Evolutionary conservation across 257 asterid species (phyloP), one percentile per base, ranked within the genome.

Genomic region (Marsdenia floribunda): DNA sequence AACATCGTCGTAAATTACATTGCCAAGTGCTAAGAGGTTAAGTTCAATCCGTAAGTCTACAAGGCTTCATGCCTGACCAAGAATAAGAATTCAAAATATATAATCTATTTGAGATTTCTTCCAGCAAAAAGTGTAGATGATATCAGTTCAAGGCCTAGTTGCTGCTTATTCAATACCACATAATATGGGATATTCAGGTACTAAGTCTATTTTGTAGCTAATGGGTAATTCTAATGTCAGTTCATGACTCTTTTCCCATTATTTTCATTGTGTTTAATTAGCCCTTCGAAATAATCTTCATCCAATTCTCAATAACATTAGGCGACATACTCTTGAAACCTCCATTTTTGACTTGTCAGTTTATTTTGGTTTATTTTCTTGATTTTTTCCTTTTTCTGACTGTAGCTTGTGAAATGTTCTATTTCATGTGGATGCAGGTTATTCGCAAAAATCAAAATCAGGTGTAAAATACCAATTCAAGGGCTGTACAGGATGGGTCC

Each of bases 141-240:
- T 49, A 35, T 44, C 38, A 40, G 24, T 42, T 29, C 75, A 59
- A 54, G 14, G 33, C 58, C n/a, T 35, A 22, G 71, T 29, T 19
- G 29, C 71, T 44, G 76, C 65, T 65, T 26, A 12, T 37, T 65
- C 10, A 47, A 65, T 37, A 65, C 66, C 16, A 12, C 70, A 61
- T 64, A 40, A 33, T 37, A 3, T 29, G 67, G 53, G 67, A 59
- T 35, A 55, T 76, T 71, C 76, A 77, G 80, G 80, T 77, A 66
- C 60, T 22, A 29, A 49, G 55, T 77, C 24, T 38, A 50, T 77
- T 24, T 73, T 57, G 3, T 42, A 4, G 76, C 13, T 13, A 40
- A 16, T 38, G 21, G 53, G 59, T 42, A 3, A 38, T 15, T 59
- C 5, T 40, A 42, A 42, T 59, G 3, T 52, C 47, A 3, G 16